These are phyloP conservation scores for Leccinum ochraceum DNA, from an alignment of 768 basidiomycete genomes.

Conservation along the genomic window DNA sequence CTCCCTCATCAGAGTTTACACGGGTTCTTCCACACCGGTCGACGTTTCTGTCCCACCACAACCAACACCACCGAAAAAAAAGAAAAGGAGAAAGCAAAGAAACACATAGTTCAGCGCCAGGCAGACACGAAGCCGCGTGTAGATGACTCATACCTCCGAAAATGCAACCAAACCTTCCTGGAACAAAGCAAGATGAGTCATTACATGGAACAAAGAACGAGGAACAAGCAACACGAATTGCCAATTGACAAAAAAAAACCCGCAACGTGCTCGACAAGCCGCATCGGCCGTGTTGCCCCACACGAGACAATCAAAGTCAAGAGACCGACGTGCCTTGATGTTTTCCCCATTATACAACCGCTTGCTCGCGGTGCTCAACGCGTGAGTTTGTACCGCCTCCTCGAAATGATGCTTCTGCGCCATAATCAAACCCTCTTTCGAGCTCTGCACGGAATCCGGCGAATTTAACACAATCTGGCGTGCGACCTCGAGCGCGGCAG, in stretches of 20 bases:
- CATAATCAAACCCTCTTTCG: constrained; percentile 68
- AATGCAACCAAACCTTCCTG: constrained; percentile 77
- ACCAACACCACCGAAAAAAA: not conserved
- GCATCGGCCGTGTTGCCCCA: not conserved
- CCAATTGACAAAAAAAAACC: not conserved
- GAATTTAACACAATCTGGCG: constrained; percentile 61
- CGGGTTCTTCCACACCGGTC: constrained; percentile 22
- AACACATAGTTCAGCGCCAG: not conserved
- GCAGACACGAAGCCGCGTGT: constrained; percentile 5
- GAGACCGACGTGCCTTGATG: constrained; percentile 54
- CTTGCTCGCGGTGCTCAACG: constrained; percentile 48
- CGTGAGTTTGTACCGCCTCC: constrained; percentile 48
- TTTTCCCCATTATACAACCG: constrained; percentile 62
- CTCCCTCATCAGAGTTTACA: constrained; percentile 18
- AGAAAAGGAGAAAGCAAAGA: not conserved
- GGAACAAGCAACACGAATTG: constrained; percentile 1
- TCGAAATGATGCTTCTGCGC: constrained; percentile 53
- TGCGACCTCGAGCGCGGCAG: constrained; percentile 64
- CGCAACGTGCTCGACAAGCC: constrained; percentile 2
- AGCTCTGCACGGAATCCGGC: constrained; percentile 77
- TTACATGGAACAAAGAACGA: not conserved
- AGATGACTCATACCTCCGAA: constrained; percentile 32
- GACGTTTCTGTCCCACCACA: constrained; percentile 15
- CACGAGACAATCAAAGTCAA: not conserved
- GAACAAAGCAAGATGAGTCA: constrained; percentile 20